Percentiles rank a stretch among this genome's conserved stretches.
These are phyloP conservation scores for Crepidotus variabilis DNA, from an alignment of 768 basidiomycete species.

Conservation along the genomic window DNA sequence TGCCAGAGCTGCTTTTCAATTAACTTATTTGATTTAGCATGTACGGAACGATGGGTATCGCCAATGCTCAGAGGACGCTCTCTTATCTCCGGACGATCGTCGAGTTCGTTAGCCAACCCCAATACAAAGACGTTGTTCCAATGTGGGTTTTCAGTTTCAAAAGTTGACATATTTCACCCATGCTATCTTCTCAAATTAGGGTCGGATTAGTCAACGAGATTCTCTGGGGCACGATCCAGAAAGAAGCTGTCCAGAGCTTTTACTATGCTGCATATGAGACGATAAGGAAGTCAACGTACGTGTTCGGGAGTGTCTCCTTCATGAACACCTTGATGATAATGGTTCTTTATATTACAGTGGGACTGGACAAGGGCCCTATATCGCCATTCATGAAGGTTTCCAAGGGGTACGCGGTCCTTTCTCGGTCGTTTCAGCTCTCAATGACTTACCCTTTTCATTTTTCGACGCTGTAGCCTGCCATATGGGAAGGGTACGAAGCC, in stretches of 20 bases:
- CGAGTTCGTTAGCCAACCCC: constrained; percentile 81
- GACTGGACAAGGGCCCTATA: constrained; percentile 54
- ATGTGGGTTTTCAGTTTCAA: constrained; percentile 35
- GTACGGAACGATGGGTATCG: constrained; percentile 83
- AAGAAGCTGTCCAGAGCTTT: constrained; percentile 36
- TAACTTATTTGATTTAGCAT: constrained; percentile 30
- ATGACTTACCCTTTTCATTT: constrained; percentile 7
- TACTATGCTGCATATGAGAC: constrained; percentile 43
- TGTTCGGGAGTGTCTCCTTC: constrained; percentile 2
- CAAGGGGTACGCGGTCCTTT: constrained; percentile 37
- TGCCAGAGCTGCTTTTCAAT: constrained; percentile 3
- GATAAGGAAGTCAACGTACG: constrained; percentile 40
- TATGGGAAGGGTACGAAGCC: constrained; percentile 39
- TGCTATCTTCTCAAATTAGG: constrained; percentile 19
- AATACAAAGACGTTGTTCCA: constrained; percentile 71
- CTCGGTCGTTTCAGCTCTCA: constrained; percentile 9
- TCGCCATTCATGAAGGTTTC: constrained; percentile 66
- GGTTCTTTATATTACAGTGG: constrained; percentile 41
- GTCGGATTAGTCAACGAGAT: constrained; percentile 67
- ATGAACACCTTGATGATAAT: not conserved
- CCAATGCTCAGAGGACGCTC: constrained; percentile 83
- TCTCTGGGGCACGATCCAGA: constrained; percentile 54
- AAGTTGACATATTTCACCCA: constrained; percentile 2
- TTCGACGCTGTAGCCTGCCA: constrained; percentile 27
- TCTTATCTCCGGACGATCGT: constrained; percentile 77